phyloP scores from a whole-genome alignment of 176 grass and related monocot genomes.

The Oryza brachyantha region DNA sequence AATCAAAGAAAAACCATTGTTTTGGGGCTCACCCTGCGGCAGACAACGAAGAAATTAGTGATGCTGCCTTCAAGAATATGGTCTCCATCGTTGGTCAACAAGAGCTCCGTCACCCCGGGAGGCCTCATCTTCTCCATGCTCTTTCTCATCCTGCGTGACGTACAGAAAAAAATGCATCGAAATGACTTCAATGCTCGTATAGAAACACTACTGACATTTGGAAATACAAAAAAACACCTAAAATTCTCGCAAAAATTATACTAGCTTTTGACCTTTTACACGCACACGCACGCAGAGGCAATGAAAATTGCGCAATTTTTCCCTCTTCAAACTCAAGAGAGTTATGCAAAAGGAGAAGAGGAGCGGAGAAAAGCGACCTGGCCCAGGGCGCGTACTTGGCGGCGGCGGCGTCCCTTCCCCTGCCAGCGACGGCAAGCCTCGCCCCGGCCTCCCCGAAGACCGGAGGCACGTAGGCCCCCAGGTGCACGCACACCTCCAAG shows the following conservation, averaged over 20 bases:
- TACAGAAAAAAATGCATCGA: neutral
- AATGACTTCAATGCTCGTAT: neutral
- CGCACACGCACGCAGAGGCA: neutral
- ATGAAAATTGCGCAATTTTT: too few relatives aligned
- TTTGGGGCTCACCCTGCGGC: constrained; percentile 46
- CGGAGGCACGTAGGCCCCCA: constrained; percentile 50
- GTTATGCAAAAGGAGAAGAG: neutral
- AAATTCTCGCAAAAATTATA: neutral
- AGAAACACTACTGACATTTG: neutral
- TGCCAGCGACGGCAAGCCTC: constrained; percentile 55
- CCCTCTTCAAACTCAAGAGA: too few relatives aligned
- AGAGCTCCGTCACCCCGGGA: constrained; percentile 62
- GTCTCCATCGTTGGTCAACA: constrained; percentile 78
- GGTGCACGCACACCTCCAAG: constrained; percentile 60
- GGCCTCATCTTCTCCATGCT: constrained; percentile 86
- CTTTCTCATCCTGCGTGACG: constrained; percentile 59
- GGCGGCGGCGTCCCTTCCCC: constrained; percentile 48
- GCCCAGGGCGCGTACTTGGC: constrained; percentile 80
- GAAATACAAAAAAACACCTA: too few relatives aligned
- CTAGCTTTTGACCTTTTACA: neutral
- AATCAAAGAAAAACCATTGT: neutral
- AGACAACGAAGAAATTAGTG: constrained; percentile 85
- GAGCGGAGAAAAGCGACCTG: constrained; percentile 27
- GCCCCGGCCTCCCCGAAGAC: constrained; percentile 54
- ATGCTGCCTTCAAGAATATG: constrained; percentile 76